Conservation (phyloP, 2,329 filamentous ascomycete genomes). For the Grosmannia clavigera region DNA sequence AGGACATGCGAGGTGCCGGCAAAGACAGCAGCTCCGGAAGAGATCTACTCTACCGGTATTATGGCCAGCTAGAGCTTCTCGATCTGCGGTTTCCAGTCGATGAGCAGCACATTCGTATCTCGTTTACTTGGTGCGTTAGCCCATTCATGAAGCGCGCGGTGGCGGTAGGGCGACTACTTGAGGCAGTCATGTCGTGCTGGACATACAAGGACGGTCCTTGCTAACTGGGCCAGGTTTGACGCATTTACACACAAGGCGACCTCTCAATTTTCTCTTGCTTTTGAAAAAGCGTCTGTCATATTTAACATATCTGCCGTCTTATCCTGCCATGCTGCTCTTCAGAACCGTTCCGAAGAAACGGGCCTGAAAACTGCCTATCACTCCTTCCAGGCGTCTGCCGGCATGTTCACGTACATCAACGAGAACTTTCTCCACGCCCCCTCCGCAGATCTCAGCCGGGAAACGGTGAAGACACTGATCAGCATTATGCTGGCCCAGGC, state of each 20-base stretch:
- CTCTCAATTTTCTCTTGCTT: slow-evolving; percentile 89
- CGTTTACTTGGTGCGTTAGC: slow-evolving; percentile 74
- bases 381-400: slow-evolving; percentile 92
- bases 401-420: slow-evolving; percentile 99
- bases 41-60: slow-evolving; percentile 92
- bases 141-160: neutral
- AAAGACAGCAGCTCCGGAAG: slow-evolving; percentile 91
- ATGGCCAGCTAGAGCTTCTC: slow-evolving; percentile 88
- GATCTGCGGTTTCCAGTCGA: slow-evolving; percentile 94
- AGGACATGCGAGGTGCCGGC: slow-evolving; percentile 96
- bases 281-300: slow-evolving; percentile 97
- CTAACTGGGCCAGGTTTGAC: slow-evolving; percentile 64
- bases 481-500: slow-evolving; percentile 87
- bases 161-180: neutral
- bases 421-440: slow-evolving; percentile 98
- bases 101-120: slow-evolving; percentile 98
- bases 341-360: slow-evolving; percentile 82
- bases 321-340: slow-evolving; percentile 86
- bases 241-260: slow-evolving; percentile 99
- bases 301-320: slow-evolving; percentile 98
- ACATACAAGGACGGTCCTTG: neutral
- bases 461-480: slow-evolving; percentile 92
- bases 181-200: neutral
- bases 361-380: slow-evolving; percentile 95
- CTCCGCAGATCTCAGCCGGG: slow-evolving; percentile 86